Percentiles rank a stretch among this genome's conserved stretches.
phyloP scores from a whole-genome alignment of 306 rosid genomes.

The Aeschynomene evenia region DNA sequence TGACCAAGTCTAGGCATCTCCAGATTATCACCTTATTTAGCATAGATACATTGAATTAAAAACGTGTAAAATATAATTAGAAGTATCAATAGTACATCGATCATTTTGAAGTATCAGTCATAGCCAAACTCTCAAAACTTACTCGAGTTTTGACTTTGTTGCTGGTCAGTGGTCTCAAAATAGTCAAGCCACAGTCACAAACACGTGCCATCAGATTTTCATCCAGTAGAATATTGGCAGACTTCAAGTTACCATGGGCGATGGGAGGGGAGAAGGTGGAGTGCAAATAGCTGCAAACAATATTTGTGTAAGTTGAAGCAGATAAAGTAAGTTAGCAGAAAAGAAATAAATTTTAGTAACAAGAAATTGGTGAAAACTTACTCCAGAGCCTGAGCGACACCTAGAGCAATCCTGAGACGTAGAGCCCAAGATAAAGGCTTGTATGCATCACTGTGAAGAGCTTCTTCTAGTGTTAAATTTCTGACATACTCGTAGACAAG shows the following conservation, averaged over 20 bases:
- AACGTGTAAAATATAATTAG: too few species aligned
- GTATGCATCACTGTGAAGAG: conserved; percentile 63
- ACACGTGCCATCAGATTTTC: conserved; percentile 74
- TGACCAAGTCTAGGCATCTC: too few species aligned
- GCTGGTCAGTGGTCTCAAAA: conserved; percentile 69
- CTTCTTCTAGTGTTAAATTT: conserved; percentile 60
- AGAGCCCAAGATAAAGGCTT: conserved; percentile 77
- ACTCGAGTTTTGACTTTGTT: conserved; percentile 56
- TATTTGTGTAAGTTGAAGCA: conserved; percentile 26
- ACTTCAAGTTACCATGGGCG: conserved; percentile 81
- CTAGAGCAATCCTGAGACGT: conserved; percentile 74
- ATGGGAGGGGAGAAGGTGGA: conserved; percentile 72
- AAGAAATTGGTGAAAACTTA: conserved; percentile 43
- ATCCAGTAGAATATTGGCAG: conserved; percentile 83
- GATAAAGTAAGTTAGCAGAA: neutral
- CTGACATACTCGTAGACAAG: conserved; percentile 71
- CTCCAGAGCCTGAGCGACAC: conserved; percentile 86
- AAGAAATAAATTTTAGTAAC: neutral
- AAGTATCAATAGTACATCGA: too few species aligned
- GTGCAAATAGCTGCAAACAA: conserved; percentile 79
- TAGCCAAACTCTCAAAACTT: too few species aligned
- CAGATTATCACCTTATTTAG: too few species aligned
- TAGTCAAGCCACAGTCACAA: conserved; percentile 70
- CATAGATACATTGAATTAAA: too few species aligned
- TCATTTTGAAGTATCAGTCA: too few species aligned